Base-by-base conservation (phyloP, 208 protist genomes). In the Crithidia bombi region DNA sequence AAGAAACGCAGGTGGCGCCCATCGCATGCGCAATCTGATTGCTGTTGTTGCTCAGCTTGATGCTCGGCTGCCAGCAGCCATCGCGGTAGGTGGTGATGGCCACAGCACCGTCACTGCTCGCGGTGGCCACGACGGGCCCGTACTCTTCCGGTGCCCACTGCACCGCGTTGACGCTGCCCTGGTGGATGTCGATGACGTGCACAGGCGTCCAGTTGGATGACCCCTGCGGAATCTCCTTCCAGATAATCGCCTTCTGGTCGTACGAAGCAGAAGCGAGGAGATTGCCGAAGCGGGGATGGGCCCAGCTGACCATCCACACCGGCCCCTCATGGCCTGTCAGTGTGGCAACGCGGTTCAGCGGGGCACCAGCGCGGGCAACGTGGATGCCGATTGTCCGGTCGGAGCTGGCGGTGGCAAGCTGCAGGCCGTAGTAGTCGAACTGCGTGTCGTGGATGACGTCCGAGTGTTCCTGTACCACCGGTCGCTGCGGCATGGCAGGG, bases 301-400 rank as follows among this genome's bases (percentile, higher is more conserved):
- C 97, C 98, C 98, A 99, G 26, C 87, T 87, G 5, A 99, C 94
- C 82, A 97, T 95, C 98, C 98, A 99, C 44, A 99, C 98, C n/a
- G 98, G 97, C 25, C 98, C 98, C 43, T 98, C 87, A 64, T 99
- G 98, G 15, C 96, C 96, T 10, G 66, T 75, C 23, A 96, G 76
- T n/a, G 76, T 89, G 5, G 87, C 83, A 32, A 92, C 38, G 9
- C 91, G 85, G 46, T 83, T 83, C 23, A 83, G 55, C 35, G 87
- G 66, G 15, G 83, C 58, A 32, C 67, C 88, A 5, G 63, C 70
- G 38, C 66, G 78, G 17, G 97, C 87, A 19, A 97, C 81, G 78
- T 99, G 98, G 47, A 99, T 96, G 67, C 96, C 96, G 30, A 99
- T 92, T n/a, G 93, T 93, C 35, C 92, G 79, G 73, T 99, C 98